These are phyloP conservation scores for Phytophthora tentaculata DNA, from an alignment of 352 stramenopile genomes.

Conservation along the genomic window DNA sequence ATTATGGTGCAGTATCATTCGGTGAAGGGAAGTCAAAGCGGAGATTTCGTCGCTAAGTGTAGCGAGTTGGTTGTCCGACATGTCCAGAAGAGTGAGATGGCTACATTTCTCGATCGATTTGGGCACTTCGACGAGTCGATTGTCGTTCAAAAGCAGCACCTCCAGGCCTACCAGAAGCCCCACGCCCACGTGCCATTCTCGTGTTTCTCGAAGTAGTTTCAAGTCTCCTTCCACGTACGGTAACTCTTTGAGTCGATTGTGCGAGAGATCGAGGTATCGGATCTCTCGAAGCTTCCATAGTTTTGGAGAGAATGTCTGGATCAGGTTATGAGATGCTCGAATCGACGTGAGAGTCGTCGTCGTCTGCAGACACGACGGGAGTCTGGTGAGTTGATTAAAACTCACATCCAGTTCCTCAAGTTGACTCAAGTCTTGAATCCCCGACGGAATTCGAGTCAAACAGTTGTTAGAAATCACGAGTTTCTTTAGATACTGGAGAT, in stretches of 20 bases:
- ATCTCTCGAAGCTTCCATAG: slow-evolving; percentile 72
- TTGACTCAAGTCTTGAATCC: slow-evolving; percentile 68
- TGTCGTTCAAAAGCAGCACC: slow-evolving; percentile 61
- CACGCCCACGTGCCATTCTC: slow-evolving; percentile 76
- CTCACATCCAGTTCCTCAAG: slow-evolving; percentile 66
- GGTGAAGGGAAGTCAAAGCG: slow-evolving; percentile 42
- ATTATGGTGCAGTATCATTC: slow-evolving; percentile 57
- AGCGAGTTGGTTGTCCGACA: slow-evolving; percentile 57
- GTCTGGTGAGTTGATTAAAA: slow-evolving; percentile 58
- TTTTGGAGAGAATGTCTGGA: slow-evolving; percentile 63
- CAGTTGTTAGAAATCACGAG: slow-evolving; percentile 60
- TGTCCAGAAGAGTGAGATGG: slow-evolving; percentile 48
- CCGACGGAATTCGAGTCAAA: slow-evolving; percentile 67
- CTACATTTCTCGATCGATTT: slow-evolving; percentile 60
- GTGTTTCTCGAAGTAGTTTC: slow-evolving; percentile 70
- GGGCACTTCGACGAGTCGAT: slow-evolving; percentile 48
- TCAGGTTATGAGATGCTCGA: slow-evolving; percentile 62
- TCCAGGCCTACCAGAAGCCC: slow-evolving; percentile 49
- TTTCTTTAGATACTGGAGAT: slow-evolving; percentile 49
- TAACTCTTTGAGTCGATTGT: slow-evolving; percentile 58
- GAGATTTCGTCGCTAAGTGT: slow-evolving; percentile 51
- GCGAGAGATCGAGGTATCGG: slow-evolving; percentile 53
- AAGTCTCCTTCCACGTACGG: slow-evolving; percentile 74
- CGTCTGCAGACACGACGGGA: slow-evolving; percentile 75
- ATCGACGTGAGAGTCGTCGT: slow-evolving; percentile 53